Base-by-base conservation (phyloP, 306 rosid species). In the Aeschynomene evenia region DNA sequence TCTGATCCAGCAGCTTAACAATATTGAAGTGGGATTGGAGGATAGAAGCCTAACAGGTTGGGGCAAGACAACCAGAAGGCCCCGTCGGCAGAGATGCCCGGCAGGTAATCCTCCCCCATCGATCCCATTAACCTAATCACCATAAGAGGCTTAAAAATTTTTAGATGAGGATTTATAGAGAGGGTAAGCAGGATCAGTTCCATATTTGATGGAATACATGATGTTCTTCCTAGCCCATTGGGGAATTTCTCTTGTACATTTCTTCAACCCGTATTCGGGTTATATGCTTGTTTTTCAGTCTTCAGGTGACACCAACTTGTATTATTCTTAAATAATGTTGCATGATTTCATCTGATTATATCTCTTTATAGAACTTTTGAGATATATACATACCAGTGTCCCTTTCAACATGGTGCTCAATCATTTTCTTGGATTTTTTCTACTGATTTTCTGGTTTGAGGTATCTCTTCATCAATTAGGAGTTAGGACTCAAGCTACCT, bases 11-110 rank as follows among this genome's bases (percentile, higher is more conserved):
- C 90, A 86, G 77, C 84, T 83, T 50, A 85, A 52, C 77, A 84
- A 67, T 51, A 84, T 86, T 34, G 96, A 90, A 69, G 77, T 85
- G 65, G 95, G 84, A 56, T 82, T 85, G 85, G 99, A 94, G 70
- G 97, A 94, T 74, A 84, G 91, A 71, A 94, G 92, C 91, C 84
- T 91, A 74, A 81, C 96, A 8, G 92, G 99, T 79, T 94, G 97
- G 99, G 97, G 99, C 50, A 94, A 88, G 79, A 91, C 97, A 59
- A 87, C 96, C n/a, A 82, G 99, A 77, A 77, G 99, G 76, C 96
- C 99, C 46, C 97, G 99, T 1, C 54, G 99, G 77, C 97, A 91
- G 65, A 85, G 99, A 86, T 85, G 82, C 63, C 89, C 95, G 6
- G 92, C 97, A 46, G 91, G 90, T 50, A 87, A 81, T 75, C 86